Conservation (phyloP, 805 yeast genomes). For the Candida golubevii region DNA sequence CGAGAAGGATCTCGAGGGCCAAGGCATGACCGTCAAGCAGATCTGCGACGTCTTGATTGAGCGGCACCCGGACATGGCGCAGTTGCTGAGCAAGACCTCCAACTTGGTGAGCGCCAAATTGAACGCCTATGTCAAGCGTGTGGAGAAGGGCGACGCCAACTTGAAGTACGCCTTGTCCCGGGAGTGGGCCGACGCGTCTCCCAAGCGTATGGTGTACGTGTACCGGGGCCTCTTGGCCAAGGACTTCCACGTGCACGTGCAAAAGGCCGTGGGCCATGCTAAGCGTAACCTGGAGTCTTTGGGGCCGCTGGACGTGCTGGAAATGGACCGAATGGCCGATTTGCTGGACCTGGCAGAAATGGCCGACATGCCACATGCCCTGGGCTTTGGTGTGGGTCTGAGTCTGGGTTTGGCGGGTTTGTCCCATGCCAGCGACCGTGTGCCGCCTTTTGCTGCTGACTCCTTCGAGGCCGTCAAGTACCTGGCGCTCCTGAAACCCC, state of each 20-base stretch:
- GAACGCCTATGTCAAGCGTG: slow-evolving; percentile 80
- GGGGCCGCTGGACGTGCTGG: not conserved
- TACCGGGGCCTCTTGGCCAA: slow-evolving; percentile 73
- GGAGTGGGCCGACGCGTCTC: slow-evolving; percentile 90
- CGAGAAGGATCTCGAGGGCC: slow-evolving; percentile 63
- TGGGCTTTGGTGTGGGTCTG: not conserved
- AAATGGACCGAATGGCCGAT: not conserved
- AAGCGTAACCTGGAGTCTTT: not conserved
- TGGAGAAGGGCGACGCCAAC: slow-evolving; percentile 75
- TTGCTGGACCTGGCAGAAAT: not conserved
- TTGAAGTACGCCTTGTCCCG: slow-evolving; percentile 72
- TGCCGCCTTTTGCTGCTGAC: slow-evolving; percentile 15
- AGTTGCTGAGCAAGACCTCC: slow-evolving; percentile 72
- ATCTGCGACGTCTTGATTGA: slow-evolving; percentile 72
- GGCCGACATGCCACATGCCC: not conserved
- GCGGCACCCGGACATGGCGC: slow-evolving; percentile 81
- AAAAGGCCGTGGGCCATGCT: slow-evolving; percentile 51
- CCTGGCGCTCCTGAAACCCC: slow-evolving; percentile 33
- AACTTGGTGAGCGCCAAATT: slow-evolving; percentile 77
- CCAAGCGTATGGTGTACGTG: slow-evolving; percentile 84
- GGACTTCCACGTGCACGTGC: slow-evolving; percentile 72
- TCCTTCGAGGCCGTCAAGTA: slow-evolving; percentile 36
- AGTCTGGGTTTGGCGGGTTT: not conserved
- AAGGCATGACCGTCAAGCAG: slow-evolving; percentile 88
- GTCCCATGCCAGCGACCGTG: not conserved